Base-by-base conservation (phyloP, 1,284 basidiomycete genomes). In the Phlebopus sp. region DNA sequence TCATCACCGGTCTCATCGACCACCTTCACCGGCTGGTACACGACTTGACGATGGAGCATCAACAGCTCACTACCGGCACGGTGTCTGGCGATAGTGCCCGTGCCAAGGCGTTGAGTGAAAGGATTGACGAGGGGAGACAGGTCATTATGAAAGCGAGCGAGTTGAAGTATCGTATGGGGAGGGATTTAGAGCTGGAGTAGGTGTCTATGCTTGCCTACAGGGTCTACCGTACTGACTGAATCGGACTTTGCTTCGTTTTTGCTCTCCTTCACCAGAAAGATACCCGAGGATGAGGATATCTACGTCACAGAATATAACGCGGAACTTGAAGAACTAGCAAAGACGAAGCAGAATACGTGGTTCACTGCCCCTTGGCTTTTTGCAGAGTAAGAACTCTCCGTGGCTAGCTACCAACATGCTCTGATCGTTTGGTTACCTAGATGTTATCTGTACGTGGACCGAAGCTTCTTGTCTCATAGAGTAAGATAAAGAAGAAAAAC, bases 331-430 rank as follows among this genome's bases (percentile, higher is more conserved):
- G 63, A 67, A 1, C 73, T 89, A 2, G 69, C 67, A 1, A 60
- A 71, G 10, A 66, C 74, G 1, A 71, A 75, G 1, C 76, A 81
- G 52, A 77, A 85, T 56, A 90, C 86, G 0, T 99, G 96, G 96
- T 93, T 94, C 64, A 87, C 81, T 2, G 84, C 90, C 7, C 90
- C 93, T 4, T 98, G 95, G 93, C 76, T 99, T 11, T 97, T 81
- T 64, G 91, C 93, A 51, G 96, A 98, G 82, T 97, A 74, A 59
- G n/a, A 25, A 19, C 35, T 38, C 32, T 31, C 3, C 38, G 4
- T 23, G 21, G 21, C 6, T 10, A 38, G 21, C 32, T 25, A 37
- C 40, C 27, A 5, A 10, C 11, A 15, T 13, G 27, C 25, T 39
- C 18, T 40, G 15, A 50, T 18, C 44, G 46, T 42, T 41, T 49